A percentile compares a stretch with the other conserved stretches of the same genome.
Evolutionary conservation across 2,329 filamentous ascomycete species (phyloP).

Genomic region (Aspergillus japonicus): DNA sequence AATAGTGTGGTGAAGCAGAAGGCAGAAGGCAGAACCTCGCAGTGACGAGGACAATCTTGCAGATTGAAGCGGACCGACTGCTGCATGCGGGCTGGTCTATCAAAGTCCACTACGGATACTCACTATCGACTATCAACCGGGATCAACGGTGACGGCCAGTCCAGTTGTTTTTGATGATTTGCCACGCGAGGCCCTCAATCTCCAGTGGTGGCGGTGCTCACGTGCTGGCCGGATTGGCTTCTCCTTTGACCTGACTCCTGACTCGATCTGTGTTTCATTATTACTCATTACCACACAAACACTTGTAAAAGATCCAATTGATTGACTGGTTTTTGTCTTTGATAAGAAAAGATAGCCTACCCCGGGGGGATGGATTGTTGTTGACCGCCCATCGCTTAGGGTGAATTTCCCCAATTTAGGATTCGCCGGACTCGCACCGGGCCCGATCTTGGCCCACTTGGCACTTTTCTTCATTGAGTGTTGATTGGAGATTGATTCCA

Average conservation of each 20-base stretch:
- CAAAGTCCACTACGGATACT: too few species aligned
- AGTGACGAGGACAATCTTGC: neutral
- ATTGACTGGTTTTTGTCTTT: neutral
- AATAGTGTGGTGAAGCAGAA: neutral
- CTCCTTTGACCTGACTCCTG: neutral
- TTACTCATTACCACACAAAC: too few species aligned
- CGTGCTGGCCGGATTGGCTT: neutral
- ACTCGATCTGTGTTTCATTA: neutral
- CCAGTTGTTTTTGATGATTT: neutral
- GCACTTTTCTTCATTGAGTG: neutral
- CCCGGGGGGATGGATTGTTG: neutral
- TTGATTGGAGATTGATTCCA: constrained; percentile 3
- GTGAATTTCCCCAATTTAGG: neutral
- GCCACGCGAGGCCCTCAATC: constrained; percentile 5
- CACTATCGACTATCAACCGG: neutral
- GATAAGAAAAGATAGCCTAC: neutral
- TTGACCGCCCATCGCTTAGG: neutral
- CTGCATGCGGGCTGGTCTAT: neutral
- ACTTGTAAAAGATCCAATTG: too few species aligned
- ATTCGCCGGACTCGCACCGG: constrained; percentile 1
- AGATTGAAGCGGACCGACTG: neutral
- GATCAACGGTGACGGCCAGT: neutral
- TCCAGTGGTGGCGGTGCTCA: neutral
- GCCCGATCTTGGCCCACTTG: constrained; percentile 16
- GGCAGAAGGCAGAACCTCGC: neutral